Percentiles rank a stretch among this genome's conserved stretches.
These are phyloP conservation scores for Dictyostelium discoideum DNA, from an alignment of 78 protist species.

Conservation along the genomic window DNA sequence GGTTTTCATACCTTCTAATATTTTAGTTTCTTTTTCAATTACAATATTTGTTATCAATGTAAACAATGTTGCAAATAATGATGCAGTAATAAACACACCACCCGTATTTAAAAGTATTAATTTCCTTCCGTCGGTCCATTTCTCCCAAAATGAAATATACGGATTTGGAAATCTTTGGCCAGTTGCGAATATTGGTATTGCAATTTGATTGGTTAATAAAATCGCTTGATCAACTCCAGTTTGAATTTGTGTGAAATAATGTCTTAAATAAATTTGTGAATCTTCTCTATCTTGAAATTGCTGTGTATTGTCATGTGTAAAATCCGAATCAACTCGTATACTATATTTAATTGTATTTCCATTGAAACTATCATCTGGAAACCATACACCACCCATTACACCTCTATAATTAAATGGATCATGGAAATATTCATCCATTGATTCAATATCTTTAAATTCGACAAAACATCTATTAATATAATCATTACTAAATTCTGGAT, in stretches of 20 bases:
- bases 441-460: neutral
- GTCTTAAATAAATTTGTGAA: neutral
- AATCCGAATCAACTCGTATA: constrained; percentile 13
- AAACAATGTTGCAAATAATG: neutral
- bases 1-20: constrained; percentile 65
- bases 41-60: constrained; percentile 24
- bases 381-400: constrained; percentile 42
- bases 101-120: neutral
- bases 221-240: constrained; percentile 27
- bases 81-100: neutral
- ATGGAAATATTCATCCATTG: constrained; percentile 26
- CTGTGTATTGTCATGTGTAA: neutral
- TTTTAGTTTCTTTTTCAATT: constrained; percentile 44
- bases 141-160: neutral
- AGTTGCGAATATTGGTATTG: neutral
- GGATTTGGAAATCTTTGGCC: constrained; percentile 44
- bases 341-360: neutral
- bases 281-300: neutral
- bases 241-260: constrained; percentile 16
- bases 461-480: neutral
- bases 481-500: neutral
- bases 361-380: neutral
- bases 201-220: neutral
- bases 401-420: constrained; percentile 6
- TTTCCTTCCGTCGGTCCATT: constrained; percentile 37